phyloP scores from a whole-genome alignment of 164 flowering plant genomes.

The Tinospora cordifolia region DNA sequence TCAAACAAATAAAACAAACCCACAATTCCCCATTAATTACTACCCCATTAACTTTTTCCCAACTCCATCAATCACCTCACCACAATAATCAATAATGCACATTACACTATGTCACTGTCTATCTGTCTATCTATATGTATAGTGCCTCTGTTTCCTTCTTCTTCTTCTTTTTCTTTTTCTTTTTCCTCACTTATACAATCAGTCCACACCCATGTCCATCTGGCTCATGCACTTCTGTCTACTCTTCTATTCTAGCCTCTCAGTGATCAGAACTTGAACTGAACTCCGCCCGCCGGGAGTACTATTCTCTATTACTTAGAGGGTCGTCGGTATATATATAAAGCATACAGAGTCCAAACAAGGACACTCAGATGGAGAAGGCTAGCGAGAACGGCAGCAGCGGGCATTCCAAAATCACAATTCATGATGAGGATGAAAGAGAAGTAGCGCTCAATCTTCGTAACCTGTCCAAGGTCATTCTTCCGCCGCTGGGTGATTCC shows the following conservation, averaged over 20 bases:
- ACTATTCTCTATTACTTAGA: neutral
- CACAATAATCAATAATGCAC: too few relatives aligned
- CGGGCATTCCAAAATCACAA: neutral
- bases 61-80: neutral
- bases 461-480: slow-evolving; percentile 65
- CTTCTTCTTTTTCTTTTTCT: too few relatives aligned
- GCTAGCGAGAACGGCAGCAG: neutral
- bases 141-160: too few relatives aligned
- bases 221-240: too few relatives aligned
- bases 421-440: neutral
- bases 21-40: too few relatives aligned
- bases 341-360: neutral
- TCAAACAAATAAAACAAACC: neutral
- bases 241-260: neutral
- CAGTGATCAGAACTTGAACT: neutral
- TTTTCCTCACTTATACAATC: too few relatives aligned
- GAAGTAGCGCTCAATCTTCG: slow-evolving; percentile 23
- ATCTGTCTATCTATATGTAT: too few relatives aligned
- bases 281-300: neutral
- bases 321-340: neutral
- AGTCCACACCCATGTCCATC: too few relatives aligned
- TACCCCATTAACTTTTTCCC: neutral
- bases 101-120: too few relatives aligned
- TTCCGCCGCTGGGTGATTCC: slow-evolving; percentile 74
- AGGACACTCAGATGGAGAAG: neutral